Percentiles rank a stretch among this genome's conserved stretches.
phyloP scores from a whole-genome alignment of 805 yeast genomes.

The Metschnikowia amazonensis region DNA sequence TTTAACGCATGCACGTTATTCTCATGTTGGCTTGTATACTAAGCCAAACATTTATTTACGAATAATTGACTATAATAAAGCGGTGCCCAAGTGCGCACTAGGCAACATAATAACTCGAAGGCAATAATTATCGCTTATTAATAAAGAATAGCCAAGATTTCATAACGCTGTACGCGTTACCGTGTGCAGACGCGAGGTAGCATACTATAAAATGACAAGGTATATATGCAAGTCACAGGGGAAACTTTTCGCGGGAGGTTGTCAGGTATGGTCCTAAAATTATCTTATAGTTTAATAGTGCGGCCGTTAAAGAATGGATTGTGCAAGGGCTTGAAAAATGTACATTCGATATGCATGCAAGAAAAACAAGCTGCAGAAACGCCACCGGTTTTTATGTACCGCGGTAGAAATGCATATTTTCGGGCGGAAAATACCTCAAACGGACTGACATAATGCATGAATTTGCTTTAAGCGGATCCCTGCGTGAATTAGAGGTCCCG shows the following conservation, averaged over 20 bases:
- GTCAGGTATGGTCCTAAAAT: not conserved
- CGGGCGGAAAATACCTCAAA: not conserved
- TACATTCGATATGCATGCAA: conserved; percentile 3
- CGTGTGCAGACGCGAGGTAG: not conserved
- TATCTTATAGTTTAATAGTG: not conserved
- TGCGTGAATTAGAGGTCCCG: conserved; percentile 3
- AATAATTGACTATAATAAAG: not conserved
- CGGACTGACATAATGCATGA: conserved; percentile 1
- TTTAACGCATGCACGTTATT: not conserved
- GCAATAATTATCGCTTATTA: not conserved
- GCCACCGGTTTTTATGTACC: not conserved
- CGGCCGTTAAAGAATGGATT: not conserved
- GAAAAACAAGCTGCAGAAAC: conserved; percentile 1
- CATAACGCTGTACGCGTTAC: not conserved
- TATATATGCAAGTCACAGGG: not conserved
- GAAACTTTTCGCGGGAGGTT: not conserved
- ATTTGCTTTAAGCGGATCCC: conserved; percentile 2
- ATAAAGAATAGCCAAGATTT: not conserved
- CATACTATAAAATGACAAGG: not conserved
- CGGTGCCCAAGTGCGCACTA: not conserved
- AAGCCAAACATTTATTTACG: not conserved
- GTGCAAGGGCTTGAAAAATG: not conserved
- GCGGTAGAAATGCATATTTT: not conserved
- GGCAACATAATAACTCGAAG: not conserved
- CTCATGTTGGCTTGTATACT: not conserved